A percentile compares a stretch with the other conserved stretches of the same genome.
Evolutionary conservation across 2,329 filamentous ascomycete genomes (phyloP).

Genomic region (Sporothrix variecibatus): DNA sequence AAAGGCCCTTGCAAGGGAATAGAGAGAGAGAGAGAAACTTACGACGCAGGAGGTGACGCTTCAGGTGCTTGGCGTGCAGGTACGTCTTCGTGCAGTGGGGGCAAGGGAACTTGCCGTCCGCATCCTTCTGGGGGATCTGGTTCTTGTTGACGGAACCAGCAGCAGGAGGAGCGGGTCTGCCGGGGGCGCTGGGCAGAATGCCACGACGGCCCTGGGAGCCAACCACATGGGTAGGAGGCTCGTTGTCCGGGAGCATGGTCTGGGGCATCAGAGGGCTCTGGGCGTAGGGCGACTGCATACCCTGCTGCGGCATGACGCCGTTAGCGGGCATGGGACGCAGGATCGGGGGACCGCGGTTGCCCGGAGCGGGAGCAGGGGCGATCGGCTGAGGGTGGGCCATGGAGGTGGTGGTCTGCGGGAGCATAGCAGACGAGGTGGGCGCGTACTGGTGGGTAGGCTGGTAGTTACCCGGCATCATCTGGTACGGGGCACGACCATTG

Average conservation of each 20-base stretch:
- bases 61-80: slow-evolving; percentile 93
- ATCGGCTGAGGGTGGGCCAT: slow-evolving; percentile 74
- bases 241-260: slow-evolving; percentile 57
- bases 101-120: slow-evolving; percentile 96
- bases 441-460: slow-evolving; percentile 57
- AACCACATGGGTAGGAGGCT: slow-evolving; percentile 85
- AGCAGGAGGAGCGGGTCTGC: slow-evolving; percentile 74
- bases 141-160: slow-evolving; percentile 72
- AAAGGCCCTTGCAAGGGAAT: slow-evolving; percentile 37
- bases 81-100: slow-evolving; percentile 99
- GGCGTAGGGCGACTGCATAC: slow-evolving; percentile 62
- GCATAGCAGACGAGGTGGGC: slow-evolving; percentile 58
- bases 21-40: slow-evolving; percentile 51
- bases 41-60: slow-evolving; percentile 94
- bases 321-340: slow-evolving; percentile 71
- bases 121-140: slow-evolving; percentile 89
- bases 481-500: slow-evolving; percentile 53
- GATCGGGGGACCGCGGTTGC: slow-evolving; percentile 57
- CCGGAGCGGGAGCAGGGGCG: slow-evolving; percentile 66
- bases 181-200: slow-evolving; percentile 87
- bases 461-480: slow-evolving; percentile 58
- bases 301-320: slow-evolving; percentile 61
- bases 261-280: slow-evolving; percentile 58
- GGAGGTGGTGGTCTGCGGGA: slow-evolving; percentile 66
- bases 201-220: slow-evolving; percentile 91